A percentile compares a stretch with the other conserved stretches of the same genome.
Evolutionary conservation across 805 yeast genomes (phyloP).

Genomic region (Zygosaccharomyces kombuchaensis): DNA sequence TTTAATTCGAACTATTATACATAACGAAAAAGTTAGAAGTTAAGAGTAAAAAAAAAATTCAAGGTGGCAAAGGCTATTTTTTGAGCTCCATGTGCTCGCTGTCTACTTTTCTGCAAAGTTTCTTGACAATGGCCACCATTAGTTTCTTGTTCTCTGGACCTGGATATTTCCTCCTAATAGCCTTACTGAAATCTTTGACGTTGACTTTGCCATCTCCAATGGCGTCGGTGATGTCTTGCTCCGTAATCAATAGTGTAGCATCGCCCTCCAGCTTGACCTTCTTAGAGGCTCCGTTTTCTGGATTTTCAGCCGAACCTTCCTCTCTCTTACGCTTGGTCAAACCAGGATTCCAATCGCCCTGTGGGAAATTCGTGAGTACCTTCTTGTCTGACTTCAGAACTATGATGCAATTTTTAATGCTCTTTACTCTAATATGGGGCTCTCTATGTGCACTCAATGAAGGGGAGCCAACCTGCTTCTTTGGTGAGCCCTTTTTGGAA

Average conservation of each 20-base stretch:
- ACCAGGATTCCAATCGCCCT: conserved; percentile 80
- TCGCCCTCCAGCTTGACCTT: conserved; percentile 38
- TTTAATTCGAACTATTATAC: conserved; percentile 2
- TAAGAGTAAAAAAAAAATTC: too few species aligned
- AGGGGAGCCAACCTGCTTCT: conserved; percentile 17
- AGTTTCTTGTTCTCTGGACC: conserved; percentile 31
- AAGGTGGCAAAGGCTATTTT: conserved; percentile 8
- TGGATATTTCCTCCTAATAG: conserved; percentile 51
- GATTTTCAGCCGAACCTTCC: conserved; percentile 8
- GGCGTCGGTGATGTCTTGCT: conserved; percentile 63
- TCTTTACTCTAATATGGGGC: conserved; percentile 41
- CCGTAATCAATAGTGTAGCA: conserved; percentile 47
- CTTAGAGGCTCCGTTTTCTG: conserved; percentile 35
- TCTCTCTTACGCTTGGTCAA: conserved; percentile 35
- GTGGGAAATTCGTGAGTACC: conserved; percentile 62
- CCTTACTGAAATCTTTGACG: conserved; percentile 57
- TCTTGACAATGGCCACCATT: conserved; percentile 31
- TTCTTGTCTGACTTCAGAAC: conserved; percentile 60
- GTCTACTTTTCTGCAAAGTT: conserved; percentile 31
- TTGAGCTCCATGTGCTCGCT: conserved; percentile 32
- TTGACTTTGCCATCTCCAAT: conserved; percentile 40
- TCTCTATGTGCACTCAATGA: conserved; percentile 22
- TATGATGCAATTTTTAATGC: conserved; percentile 50
- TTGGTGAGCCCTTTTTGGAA: conserved; percentile 27
- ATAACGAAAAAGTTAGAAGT: neutral